These are phyloP conservation scores for Penicillium thymicola DNA, from an alignment of 2,329 filamentous ascomycete genomes.

Conservation along the genomic window DNA sequence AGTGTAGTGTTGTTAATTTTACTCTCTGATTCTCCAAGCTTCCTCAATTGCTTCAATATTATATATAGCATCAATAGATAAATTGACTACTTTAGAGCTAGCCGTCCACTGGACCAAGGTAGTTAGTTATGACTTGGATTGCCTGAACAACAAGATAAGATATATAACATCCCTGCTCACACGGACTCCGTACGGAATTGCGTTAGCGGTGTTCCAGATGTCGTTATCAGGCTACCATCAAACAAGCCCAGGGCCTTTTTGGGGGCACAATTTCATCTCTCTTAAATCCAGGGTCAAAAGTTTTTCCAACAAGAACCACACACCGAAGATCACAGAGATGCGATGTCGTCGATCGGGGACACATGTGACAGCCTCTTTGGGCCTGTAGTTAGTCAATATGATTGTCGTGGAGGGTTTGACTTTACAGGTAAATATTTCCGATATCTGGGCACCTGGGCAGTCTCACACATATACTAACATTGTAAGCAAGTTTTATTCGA, in stretches of 20 bases:
- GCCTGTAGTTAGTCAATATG: not conserved
- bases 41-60: not conserved
- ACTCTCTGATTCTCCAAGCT: constrained; percentile 3
- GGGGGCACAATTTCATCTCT: not conserved
- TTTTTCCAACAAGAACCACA: not conserved
- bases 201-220: not conserved
- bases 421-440: not conserved
- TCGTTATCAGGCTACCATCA: not conserved
- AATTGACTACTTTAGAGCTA: not conserved
- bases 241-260: not conserved
- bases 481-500: not conserved
- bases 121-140: not conserved
- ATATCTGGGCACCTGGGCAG: not conserved
- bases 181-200: not conserved
- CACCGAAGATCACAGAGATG: not conserved
- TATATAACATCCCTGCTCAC: not conserved
- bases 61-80: not conserved
- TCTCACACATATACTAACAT: not conserved
- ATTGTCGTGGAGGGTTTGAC: not conserved
- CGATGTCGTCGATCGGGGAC: not conserved
- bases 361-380: not conserved
- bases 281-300: not conserved
- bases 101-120: not conserved
- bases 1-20: constrained; percentile 13
- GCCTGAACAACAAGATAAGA: not conserved